These are phyloP conservation scores for Chlorella sp. DNA, from an alignment of 139 green algal genomes.

Conservation along the genomic window DNA sequence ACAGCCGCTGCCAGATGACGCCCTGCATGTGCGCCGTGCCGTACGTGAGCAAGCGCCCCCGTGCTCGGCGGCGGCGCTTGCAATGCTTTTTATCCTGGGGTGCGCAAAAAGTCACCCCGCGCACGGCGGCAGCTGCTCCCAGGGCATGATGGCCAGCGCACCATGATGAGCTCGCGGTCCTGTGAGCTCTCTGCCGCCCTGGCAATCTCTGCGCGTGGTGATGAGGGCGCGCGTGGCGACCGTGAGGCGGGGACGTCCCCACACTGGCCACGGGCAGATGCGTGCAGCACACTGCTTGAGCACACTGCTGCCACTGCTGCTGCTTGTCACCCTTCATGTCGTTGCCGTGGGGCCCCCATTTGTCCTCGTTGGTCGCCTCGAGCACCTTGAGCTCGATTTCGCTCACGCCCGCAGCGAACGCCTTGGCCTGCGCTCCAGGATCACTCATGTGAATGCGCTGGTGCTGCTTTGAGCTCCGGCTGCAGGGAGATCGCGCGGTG, in stretches of 20 bases:
- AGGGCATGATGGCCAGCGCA: no score
- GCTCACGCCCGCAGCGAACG: slow-evolving; percentile 54
- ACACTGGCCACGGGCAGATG: background rate
- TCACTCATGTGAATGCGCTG: no score
- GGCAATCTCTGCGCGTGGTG: slow-evolving; percentile 64
- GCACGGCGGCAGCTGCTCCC: no score
- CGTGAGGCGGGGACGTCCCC: background rate
- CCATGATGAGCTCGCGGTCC: slow-evolving; percentile 78
- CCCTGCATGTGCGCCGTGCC: no score
- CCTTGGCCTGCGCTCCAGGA: slow-evolving; percentile 37
- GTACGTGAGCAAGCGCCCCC: no score
- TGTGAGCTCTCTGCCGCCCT: slow-evolving; percentile 61
- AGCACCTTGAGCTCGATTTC: slow-evolving; percentile 72
- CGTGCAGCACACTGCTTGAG: background rate
- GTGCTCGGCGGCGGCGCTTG: no score
- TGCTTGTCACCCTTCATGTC: slow-evolving; percentile 78
- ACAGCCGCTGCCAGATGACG: slow-evolving; percentile 63
- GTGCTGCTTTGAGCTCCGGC: no score
- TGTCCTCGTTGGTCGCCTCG: slow-evolving; percentile 79
- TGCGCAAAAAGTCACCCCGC: no score
- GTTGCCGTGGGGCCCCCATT: slow-evolving; percentile 80
- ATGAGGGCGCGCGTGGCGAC: background rate
- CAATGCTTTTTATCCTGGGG: no score
- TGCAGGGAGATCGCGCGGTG: no score
- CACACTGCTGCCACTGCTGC: background rate